Evolutionary conservation across 2,329 filamentous ascomycete genomes (phyloP), one percentile per base, ranked within the genome.

Genomic region (Fusarium dlaminii): DNA sequence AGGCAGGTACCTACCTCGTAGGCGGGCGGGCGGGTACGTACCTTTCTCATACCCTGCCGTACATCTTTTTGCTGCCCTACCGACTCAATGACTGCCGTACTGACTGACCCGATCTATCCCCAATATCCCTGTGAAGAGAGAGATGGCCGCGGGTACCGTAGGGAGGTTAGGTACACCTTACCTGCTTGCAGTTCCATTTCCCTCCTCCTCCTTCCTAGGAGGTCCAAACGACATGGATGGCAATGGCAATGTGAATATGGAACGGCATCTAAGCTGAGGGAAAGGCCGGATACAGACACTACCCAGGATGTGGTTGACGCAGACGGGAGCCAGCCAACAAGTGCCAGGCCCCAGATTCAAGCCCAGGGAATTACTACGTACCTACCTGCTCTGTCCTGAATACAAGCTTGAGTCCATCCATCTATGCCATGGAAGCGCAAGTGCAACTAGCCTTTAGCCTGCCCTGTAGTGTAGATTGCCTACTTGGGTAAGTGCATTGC

Each of bases 271-370:
- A 60, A 64, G 61, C 54, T 64, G 61, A 64, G 43, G 34, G 51
- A 54, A 49, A 60, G 61, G 29, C 61, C 57, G 62, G 62, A 65
- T 63, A 62, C 62, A 65, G 62, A 65, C 57, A 63, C 62, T 49
- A 52, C 57, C 57, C 54, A 48, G 55, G 36, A 40, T 40, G 20
- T 37, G 46, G 43, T 48, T 27, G 62, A 65, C 62, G 62, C 56
- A 65, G 57, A 65, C 62, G 62, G 62, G 62, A 65, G 45, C 62
- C 37, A 64, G 59, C 45, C 56, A 61, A 61, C 61, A 46, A 61
- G 48, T 51, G 48, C 48, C 48, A 34, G 48, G 48, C 48, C 48
- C 48, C 48, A 52, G 48, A 34, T 52, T 32, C 45, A 32, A 60
- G 57, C 48, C 36, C 46, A 55, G 39, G 58, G 34, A 54, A 54